A percentile compares a stretch with the other conserved stretches of the same genome.
Conservation (phyloP, 306 rosid genomes). For the Alnus rubra region DNA sequence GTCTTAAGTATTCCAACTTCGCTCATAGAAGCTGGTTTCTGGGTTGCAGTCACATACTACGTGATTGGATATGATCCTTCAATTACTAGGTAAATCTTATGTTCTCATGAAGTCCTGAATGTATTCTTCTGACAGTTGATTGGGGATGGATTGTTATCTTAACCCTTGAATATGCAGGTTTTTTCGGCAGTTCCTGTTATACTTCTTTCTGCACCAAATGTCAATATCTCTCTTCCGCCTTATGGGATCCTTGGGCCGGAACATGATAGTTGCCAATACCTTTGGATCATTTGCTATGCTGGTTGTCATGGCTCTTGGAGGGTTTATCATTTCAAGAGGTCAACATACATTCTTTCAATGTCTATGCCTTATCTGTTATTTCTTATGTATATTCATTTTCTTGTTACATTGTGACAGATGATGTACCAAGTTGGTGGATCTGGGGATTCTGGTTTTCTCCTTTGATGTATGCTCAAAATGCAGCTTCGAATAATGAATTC, state of each 20-base stretch:
- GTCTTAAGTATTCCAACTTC: slow-evolving; percentile 80
- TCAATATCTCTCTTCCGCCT: slow-evolving; percentile 90
- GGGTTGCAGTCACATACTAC: slow-evolving; percentile 91
- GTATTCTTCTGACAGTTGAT: slow-evolving; percentile 29
- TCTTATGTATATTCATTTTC: slow-evolving; percentile 16
- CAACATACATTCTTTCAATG: slow-evolving; percentile 23
- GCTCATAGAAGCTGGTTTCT: slow-evolving; percentile 86
- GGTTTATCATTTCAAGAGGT: slow-evolving; percentile 93
- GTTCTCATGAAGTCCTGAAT: slow-evolving; percentile 23
- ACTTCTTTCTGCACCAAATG: slow-evolving; percentile 94
- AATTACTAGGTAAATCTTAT: slow-evolving; percentile 58
- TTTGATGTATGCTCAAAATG: slow-evolving; percentile 93
- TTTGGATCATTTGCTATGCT: slow-evolving; percentile 99
- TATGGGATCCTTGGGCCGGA: slow-evolving; percentile 97
- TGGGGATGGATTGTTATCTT: slow-evolving; percentile 21
- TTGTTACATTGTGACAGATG: slow-evolving; percentile 53
- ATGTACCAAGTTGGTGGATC: slow-evolving; percentile 90
- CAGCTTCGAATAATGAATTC: slow-evolving; percentile 95
- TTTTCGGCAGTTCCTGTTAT: slow-evolving; percentile 73
- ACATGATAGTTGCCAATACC: slow-evolving; percentile 94
- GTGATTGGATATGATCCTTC: slow-evolving; percentile 94
- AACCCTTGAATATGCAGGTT: slow-evolving; percentile 59
- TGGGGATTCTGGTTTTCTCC: slow-evolving; percentile 99
- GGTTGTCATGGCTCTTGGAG: slow-evolving; percentile 98
- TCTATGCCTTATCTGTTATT: slow-evolving; percentile 23